A percentile compares a stretch with the other conserved stretches of the same genome.
phyloP scores from a whole-genome alignment of 1,284 basidiomycete genomes.

The Rhodotorula sp. region DNA sequence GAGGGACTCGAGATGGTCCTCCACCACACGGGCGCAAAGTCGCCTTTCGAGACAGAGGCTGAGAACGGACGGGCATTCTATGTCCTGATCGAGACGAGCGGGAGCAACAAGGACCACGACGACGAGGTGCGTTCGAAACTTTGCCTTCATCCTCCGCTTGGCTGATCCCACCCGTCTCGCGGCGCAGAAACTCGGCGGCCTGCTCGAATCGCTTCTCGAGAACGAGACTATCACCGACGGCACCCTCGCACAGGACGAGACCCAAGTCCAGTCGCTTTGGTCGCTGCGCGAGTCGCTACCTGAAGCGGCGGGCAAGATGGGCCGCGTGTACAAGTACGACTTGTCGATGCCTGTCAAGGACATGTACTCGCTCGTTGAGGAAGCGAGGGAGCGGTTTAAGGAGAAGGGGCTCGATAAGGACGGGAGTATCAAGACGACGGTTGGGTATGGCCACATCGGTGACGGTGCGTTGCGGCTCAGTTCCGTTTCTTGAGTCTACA shows the following conservation, averaged over 20 bases:
- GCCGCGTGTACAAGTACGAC: slow-evolving; percentile 97
- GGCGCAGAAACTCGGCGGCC: slow-evolving; percentile 75
- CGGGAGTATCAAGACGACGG: slow-evolving; percentile 68
- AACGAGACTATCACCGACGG: slow-evolving; percentile 83
- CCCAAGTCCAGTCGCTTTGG: slow-evolving; percentile 89
- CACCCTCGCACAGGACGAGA: slow-evolving; percentile 85
- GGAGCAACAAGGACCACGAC: slow-evolving; percentile 89
- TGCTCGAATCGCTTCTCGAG: slow-evolving; percentile 78
- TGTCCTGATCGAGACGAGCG: slow-evolving; percentile 89
- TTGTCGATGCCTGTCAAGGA: slow-evolving; percentile 82
- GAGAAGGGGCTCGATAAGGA: slow-evolving; percentile 67
- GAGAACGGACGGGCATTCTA: slow-evolving; percentile 63
- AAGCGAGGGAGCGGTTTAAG: slow-evolving; percentile 68
- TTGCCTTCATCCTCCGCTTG: slow-evolving; percentile 4
- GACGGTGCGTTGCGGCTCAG: slow-evolving; percentile 64
- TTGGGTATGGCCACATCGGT: slow-evolving; percentile 95
- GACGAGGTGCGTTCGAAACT: slow-evolving; percentile 64
- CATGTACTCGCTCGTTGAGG: slow-evolving; percentile 87
- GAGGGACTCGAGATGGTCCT: slow-evolving; percentile 77
- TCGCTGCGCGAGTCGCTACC: slow-evolving; percentile 89
- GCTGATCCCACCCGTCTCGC: neutral
- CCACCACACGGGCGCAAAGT: slow-evolving; percentile 53
- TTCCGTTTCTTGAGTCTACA: slow-evolving; percentile 12
- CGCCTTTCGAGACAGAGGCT: slow-evolving; percentile 53
- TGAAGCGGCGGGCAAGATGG: slow-evolving; percentile 90